Evolutionary conservation across 2,329 filamentous ascomycete species (phyloP).

Genomic region (Boeremia exigua): DNA sequence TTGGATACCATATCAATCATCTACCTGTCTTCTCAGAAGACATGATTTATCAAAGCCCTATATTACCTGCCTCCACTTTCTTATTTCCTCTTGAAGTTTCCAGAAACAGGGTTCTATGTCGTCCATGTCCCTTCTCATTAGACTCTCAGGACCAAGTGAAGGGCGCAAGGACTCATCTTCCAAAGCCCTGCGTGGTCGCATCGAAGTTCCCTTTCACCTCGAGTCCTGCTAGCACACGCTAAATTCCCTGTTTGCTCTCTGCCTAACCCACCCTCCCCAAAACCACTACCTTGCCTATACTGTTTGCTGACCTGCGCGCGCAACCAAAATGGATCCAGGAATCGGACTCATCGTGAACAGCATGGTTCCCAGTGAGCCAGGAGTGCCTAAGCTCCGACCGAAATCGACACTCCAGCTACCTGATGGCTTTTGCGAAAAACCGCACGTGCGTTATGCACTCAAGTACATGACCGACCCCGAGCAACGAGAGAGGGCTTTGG

Average conservation of each 20-base stretch:
- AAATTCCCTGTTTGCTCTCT: neutral
- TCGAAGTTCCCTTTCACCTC: slow-evolving; percentile 5
- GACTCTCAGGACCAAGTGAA: neutral
- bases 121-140: neutral
- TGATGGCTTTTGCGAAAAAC: slow-evolving; percentile 11
- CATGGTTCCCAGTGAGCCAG: neutral
- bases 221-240: neutral
- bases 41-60: neutral
- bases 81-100: neutral
- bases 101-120: neutral
- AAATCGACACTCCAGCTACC: slow-evolving; percentile 1
- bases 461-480: slow-evolving; percentile 18
- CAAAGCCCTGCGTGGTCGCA: neutral
- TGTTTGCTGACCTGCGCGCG: neutral
- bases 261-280: neutral
- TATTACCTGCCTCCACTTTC: neutral
- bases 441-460: slow-evolving; percentile 24
- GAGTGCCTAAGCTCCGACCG: neutral
- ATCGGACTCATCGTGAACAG: slow-evolving; percentile 1
- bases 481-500: slow-evolving; percentile 13
- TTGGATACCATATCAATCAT: slow-evolving; percentile 31
- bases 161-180: neutral
- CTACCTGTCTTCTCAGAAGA: slow-evolving; percentile 5
- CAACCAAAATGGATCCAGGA: slow-evolving; percentile 7
- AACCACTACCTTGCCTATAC: neutral